Evolutionary conservation across 2,329 filamentous ascomycete genomes (phyloP).

Genomic region (Alternaria triticimaculans): DNA sequence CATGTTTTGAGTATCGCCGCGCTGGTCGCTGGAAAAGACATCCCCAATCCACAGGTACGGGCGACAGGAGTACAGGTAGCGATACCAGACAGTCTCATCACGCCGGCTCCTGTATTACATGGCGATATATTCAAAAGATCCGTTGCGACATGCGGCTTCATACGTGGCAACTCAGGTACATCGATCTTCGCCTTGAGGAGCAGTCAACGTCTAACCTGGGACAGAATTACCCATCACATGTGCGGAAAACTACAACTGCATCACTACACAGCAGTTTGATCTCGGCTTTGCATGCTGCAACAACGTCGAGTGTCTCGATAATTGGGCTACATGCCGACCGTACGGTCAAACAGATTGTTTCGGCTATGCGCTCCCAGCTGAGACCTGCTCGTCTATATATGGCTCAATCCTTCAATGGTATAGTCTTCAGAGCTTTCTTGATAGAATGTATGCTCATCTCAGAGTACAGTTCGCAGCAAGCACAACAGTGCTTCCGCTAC

Average conservation of each 20-base stretch:
- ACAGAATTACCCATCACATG: constrained; percentile 12
- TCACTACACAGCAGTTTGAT: background rate
- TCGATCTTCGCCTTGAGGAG: background rate
- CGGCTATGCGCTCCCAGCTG: background rate
- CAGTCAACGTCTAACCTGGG: background rate
- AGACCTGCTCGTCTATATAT: background rate
- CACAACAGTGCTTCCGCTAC: constrained; percentile 7
- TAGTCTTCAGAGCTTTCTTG: background rate
- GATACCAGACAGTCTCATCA: constrained; percentile 5
- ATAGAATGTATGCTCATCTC: background rate
- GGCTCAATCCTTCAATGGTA: constrained; percentile 11
- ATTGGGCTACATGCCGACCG: constrained; percentile 1
- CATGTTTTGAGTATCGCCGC: background rate
- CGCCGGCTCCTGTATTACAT: constrained; percentile 2
- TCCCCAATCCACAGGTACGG: background rate
- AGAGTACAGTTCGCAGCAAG: background rate
- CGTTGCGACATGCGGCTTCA: constrained; percentile 10
- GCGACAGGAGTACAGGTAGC: background rate
- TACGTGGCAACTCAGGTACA: constrained; percentile 13
- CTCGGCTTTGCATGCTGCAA: constrained; percentile 6
- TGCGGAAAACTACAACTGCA: constrained; percentile 9
- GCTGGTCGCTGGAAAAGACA: background rate
- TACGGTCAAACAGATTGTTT: constrained; percentile 5
- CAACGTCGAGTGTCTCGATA: constrained; percentile 6
- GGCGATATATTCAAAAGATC: constrained; percentile 8